Conservation (phyloP, 805 yeast genomes). For the Suhomyces sp. region DNA sequence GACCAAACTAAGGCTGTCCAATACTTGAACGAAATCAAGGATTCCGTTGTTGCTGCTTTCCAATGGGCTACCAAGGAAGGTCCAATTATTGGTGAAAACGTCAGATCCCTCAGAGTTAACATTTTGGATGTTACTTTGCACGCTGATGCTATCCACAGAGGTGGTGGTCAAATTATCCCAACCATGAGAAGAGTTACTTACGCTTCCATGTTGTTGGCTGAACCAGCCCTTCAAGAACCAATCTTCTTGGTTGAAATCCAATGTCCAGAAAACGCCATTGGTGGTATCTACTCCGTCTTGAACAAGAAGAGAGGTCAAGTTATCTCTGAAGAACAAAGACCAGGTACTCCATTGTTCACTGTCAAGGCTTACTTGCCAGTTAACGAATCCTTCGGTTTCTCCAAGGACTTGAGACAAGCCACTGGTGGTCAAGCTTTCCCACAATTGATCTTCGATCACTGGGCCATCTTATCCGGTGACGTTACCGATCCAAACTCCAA, state of each 20-base stretch:
- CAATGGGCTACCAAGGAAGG: conserved; percentile 99
- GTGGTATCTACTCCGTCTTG: conserved; percentile 99
- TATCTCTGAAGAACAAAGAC: conserved; percentile 98
- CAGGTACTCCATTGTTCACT: conserved; percentile 99
- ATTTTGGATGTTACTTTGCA: conserved; percentile 98
- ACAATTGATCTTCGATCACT: conserved; percentile 99
- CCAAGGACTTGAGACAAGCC: conserved; percentile 98
- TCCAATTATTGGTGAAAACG: conserved; percentile 94
- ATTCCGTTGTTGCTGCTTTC: conserved; percentile 99
- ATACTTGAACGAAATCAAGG: conserved; percentile 98
- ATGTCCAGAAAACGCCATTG: conserved; percentile 99
- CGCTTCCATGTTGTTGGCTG: conserved; percentile 97
- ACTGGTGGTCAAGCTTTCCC: conserved; percentile 99
- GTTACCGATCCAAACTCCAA: conserved; percentile 81
- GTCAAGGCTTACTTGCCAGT: conserved; percentile 99
- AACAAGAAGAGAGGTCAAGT: conserved; percentile 99
- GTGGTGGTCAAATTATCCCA: conserved; percentile 99
- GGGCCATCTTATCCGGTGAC: conserved; percentile 90
- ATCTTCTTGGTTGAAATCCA: conserved; percentile 98
- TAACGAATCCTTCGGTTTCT: conserved; percentile 99
- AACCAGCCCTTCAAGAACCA: conserved; percentile 99
- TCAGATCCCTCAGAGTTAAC: conserved; percentile 97
- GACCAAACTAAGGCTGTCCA: conserved; percentile 99
- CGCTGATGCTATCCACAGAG: conserved; percentile 99
- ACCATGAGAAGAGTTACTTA: conserved; percentile 99